These are phyloP conservation scores for Lasiosphaeria hispida DNA, from an alignment of 495 filamentous ascomycete genomes.

Conservation along the genomic window DNA sequence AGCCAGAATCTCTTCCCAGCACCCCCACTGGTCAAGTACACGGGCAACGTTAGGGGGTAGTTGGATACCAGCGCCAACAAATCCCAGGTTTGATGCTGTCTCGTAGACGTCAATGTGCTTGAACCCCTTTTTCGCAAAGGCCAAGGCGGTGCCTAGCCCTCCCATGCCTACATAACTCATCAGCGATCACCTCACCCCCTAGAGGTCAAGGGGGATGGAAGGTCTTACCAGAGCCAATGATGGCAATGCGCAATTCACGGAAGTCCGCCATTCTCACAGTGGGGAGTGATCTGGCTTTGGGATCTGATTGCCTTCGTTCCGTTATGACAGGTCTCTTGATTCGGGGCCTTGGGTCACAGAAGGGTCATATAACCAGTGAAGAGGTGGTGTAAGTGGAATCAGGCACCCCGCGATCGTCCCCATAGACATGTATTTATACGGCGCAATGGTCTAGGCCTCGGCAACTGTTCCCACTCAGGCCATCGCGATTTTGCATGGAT, in stretches of 20 bases:
- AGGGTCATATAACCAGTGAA: background rate
- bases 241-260: constrained; percentile 40
- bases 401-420: too few species aligned
- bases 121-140: constrained; percentile 71
- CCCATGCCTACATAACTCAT: constrained; percentile 62
- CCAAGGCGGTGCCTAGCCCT: constrained; percentile 67
- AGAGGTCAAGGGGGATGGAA: background rate
- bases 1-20: constrained; percentile 63
- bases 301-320: background rate
- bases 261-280: constrained; percentile 37
- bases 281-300: background rate
- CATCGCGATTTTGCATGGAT: constrained; percentile 7
- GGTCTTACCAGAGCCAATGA: constrained; percentile 44
- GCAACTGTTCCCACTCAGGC: constrained; percentile 10
- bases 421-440: too few species aligned
- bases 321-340: background rate
- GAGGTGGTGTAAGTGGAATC: background rate
- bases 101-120: constrained; percentile 71
- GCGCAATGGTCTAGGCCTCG: constrained; percentile 12
- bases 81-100: constrained; percentile 68
- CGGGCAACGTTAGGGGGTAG: constrained; percentile 77
- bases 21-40: constrained; percentile 66
- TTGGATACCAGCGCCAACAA: constrained; percentile 81
- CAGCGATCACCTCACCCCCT: background rate
- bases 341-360: too few species aligned